Conservation (phyloP, 495 filamentous ascomycete species). For the Penicillium bovifimosum region DNA sequence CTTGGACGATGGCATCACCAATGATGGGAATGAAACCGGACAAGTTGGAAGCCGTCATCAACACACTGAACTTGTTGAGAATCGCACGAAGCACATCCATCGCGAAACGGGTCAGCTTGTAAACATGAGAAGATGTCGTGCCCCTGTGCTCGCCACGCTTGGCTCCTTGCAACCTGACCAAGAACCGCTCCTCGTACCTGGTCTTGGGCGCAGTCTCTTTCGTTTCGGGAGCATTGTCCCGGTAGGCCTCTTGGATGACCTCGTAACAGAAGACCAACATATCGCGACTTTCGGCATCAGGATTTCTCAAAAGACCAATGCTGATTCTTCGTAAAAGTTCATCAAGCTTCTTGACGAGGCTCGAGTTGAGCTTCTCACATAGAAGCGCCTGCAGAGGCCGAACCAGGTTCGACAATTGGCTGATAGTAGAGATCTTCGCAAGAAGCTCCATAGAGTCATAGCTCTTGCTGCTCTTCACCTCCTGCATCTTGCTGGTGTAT, state of each 20-base stretch:
- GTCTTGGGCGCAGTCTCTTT: conserved; percentile 42
- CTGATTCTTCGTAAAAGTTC: conserved; percentile 80
- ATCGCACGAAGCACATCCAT: conserved; percentile 78
- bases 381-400: conserved; percentile 71
- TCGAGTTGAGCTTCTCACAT: conserved; percentile 72
- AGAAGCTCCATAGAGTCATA: conserved; percentile 96
- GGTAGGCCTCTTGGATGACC: conserved; percentile 80
- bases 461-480: conserved; percentile 96
- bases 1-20: conserved; percentile 74
- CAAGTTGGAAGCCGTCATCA: conserved; percentile 73
- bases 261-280: conserved; percentile 91
- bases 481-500: conserved; percentile 92
- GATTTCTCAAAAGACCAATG: conserved; percentile 74
- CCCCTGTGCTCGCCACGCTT: conserved; percentile 58
- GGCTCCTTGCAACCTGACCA: conserved; percentile 67
- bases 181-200: conserved; percentile 61
- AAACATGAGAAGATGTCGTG: conserved; percentile 66
- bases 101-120: conserved; percentile 81
- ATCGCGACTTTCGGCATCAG: conserved; percentile 65
- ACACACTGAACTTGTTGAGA: conserved; percentile 70
- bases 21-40: conserved; percentile 81
- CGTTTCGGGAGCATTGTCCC: conserved; percentile 33
- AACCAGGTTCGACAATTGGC: conserved; percentile 66
- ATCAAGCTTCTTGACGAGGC: conserved; percentile 80
- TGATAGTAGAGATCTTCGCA: conserved; percentile 69